phyloP scores from a whole-genome alignment of 2,329 filamentous ascomycete species.

The Alternaria viburni region DNA sequence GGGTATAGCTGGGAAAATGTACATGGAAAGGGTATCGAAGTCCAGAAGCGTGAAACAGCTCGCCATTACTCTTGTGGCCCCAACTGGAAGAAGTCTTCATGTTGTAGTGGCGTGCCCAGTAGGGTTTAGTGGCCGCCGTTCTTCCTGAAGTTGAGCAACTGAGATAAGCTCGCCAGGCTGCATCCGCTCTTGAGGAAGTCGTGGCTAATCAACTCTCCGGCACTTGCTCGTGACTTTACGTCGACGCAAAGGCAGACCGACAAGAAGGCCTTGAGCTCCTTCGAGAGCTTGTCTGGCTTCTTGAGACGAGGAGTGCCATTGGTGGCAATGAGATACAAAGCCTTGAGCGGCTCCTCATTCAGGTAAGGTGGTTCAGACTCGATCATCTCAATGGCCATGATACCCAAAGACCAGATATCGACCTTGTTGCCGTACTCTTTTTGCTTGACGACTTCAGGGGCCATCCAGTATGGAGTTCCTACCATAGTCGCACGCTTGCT shows the following conservation, averaged over 20 bases:
- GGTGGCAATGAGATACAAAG: conserved; percentile 94
- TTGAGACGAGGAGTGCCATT: conserved; percentile 96
- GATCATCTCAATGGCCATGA: conserved; percentile 99
- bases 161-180: conserved; percentile 79
- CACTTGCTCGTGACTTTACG: conserved; percentile 90
- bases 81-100: neutral
- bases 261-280: conserved; percentile 96
- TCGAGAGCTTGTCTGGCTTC: conserved; percentile 97
- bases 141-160: conserved; percentile 83
- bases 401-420: conserved; percentile 97
- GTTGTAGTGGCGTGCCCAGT: neutral
- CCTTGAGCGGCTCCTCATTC: conserved; percentile 97
- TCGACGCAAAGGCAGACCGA: conserved; percentile 96
- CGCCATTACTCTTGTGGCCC: conserved; percentile 3
- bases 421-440: conserved; percentile 99
- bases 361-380: conserved; percentile 97
- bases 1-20: conserved; percentile 20
- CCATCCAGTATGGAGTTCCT: conserved; percentile 99
- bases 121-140: conserved; percentile 60
- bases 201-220: conserved; percentile 85
- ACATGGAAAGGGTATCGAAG: conserved; percentile 40
- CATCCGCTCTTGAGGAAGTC: conserved; percentile 96
- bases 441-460: conserved; percentile 97
- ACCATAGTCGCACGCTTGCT: conserved; percentile 99
- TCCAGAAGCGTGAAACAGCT: conserved; percentile 20